phyloP scores from a whole-genome alignment of 441 rosid species.

The Croton laevigatus region DNA sequence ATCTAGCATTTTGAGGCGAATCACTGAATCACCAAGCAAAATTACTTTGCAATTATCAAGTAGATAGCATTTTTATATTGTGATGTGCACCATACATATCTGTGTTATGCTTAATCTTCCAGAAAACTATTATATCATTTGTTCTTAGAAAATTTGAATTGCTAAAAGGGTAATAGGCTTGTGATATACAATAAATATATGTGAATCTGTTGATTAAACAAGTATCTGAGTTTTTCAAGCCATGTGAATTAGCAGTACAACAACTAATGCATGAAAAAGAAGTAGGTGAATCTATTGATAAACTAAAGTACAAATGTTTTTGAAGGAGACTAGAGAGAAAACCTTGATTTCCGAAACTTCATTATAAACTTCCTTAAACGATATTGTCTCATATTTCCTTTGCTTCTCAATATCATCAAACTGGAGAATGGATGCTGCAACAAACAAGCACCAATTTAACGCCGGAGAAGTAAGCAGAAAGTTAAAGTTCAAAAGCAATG shows the following conservation, averaged over 20 bases:
- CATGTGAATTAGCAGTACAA: neutral
- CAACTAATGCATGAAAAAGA: too few relatives aligned
- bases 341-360: slow-evolving; percentile 84
- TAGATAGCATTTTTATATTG: neutral
- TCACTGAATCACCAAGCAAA: neutral
- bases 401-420: slow-evolving; percentile 75
- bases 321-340: slow-evolving; percentile 17
- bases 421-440: slow-evolving; percentile 67
- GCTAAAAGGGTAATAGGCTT: neutral
- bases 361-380: slow-evolving; percentile 59
- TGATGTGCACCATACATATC: neutral
- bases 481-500: neutral
- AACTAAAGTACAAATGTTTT: too few relatives aligned
- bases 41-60: neutral
- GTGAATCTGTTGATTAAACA: neutral
- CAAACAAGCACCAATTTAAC: slow-evolving; percentile 18
- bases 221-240: neutral
- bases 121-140: neutral
- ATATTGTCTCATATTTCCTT: slow-evolving; percentile 60
- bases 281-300: too few relatives aligned
- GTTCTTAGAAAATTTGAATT: neutral
- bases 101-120: neutral
- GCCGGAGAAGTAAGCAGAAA: slow-evolving; percentile 10
- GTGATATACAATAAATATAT: neutral
- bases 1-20: neutral